Conservation (phyloP, 768 basidiomycete species). For the Leccinellum albellum region DNA sequence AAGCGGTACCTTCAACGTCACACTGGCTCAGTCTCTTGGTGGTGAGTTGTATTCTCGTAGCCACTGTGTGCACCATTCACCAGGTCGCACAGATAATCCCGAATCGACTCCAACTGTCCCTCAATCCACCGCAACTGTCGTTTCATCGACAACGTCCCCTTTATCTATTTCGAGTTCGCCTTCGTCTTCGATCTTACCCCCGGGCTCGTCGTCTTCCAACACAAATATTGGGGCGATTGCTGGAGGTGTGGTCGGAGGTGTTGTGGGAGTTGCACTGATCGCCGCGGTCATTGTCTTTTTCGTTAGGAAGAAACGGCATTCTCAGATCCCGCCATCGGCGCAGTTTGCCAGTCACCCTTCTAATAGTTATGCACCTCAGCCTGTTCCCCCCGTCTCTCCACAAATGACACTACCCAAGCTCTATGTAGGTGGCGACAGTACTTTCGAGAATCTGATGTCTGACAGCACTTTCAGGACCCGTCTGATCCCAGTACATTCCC, state of each 20-base stretch:
- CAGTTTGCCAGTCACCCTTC: slow-evolving; percentile 4
- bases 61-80: not conserved
- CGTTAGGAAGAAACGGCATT: slow-evolving; percentile 26
- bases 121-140: slow-evolving; percentile 24
- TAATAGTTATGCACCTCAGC: slow-evolving; percentile 4
- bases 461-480: slow-evolving; percentile 26
- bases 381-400: slow-evolving; percentile 9
- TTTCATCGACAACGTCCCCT: slow-evolving; percentile 11
- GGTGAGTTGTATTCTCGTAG: slow-evolving; percentile 13
- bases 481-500: slow-evolving; percentile 39
- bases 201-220: slow-evolving; percentile 2
- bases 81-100: slow-evolving; percentile 31
- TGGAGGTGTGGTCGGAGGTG: slow-evolving; percentile 65
- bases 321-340: slow-evolving; percentile 19
- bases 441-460: not conserved
- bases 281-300: slow-evolving; percentile 40
- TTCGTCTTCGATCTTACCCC: slow-evolving; percentile 1
- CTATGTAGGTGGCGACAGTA: slow-evolving; percentile 23
- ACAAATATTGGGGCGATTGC: slow-evolving; percentile 52
- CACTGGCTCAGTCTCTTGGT: slow-evolving; percentile 33
- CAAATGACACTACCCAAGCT: slow-evolving; percentile 24
- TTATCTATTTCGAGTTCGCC: slow-evolving; percentile 14
- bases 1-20: slow-evolving; percentile 38
- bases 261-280: slow-evolving; percentile 45
- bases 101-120: slow-evolving; percentile 41